Evolutionary conservation across 2,329 filamentous ascomycete species (phyloP).

Genomic region (Cytospora piceae): DNA sequence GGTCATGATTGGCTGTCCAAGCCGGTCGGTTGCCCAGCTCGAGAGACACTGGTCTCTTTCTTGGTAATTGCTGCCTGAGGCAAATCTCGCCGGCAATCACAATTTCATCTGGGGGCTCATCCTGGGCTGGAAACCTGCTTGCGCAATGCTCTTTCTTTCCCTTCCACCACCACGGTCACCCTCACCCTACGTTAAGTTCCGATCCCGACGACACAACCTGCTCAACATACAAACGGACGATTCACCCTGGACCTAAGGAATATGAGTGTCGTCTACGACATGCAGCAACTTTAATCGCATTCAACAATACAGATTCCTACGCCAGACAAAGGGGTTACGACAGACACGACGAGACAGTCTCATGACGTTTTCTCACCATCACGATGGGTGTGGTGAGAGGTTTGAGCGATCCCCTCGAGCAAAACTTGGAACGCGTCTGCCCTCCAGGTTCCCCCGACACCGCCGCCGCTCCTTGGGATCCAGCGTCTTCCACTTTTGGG

Average conservation of each 20-base stretch:
- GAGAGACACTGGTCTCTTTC: not conserved
- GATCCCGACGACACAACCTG: conserved; percentile 2
- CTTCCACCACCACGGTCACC: conserved; percentile 8
- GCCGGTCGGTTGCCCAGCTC: conserved; percentile 21
- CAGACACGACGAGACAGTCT: conserved; percentile 4
- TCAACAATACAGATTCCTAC: not conserved
- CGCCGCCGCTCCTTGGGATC: conserved; percentile 13
- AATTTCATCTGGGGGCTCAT: conserved; percentile 25
- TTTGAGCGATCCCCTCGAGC: conserved; percentile 21
- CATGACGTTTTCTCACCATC: conserved; percentile 26
- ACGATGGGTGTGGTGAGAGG: conserved; percentile 12
- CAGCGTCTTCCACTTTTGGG: conserved; percentile 12
- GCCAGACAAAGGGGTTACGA: not conserved
- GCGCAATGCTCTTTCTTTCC: conserved; percentile 3
- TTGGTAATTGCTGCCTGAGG: conserved; percentile 21
- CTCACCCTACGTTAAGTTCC: not conserved
- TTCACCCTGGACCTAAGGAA: not conserved
- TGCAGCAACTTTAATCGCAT: not conserved
- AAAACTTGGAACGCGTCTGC: conserved; percentile 22
- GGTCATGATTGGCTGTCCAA: conserved; percentile 23
- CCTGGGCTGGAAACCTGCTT: conserved; percentile 13
- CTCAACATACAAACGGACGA: not conserved
- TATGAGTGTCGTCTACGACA: not conserved
- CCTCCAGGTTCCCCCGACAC: conserved; percentile 10
- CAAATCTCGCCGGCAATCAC: conserved; percentile 26